Conservation (phyloP, 1,284 basidiomycete genomes). For the Tilletia indica region DNA sequence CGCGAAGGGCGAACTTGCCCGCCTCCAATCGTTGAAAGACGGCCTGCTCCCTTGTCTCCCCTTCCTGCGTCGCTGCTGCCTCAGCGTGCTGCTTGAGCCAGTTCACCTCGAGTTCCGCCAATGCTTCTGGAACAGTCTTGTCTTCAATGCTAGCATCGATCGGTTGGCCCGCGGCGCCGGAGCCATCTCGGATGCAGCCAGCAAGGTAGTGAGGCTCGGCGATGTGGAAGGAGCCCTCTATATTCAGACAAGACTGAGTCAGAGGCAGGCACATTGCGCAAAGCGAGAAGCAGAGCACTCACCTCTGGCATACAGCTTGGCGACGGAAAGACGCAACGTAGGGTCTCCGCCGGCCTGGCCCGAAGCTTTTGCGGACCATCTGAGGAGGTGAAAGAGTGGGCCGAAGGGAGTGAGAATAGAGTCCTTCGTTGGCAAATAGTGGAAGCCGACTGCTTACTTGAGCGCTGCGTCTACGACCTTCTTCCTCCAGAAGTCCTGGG, state of each 20-base stretch:
- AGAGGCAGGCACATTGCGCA: no score
- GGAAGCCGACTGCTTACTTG: conserved; percentile 30
- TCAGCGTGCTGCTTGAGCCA: conserved; percentile 37
- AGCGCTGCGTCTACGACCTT: conserved; percentile 50
- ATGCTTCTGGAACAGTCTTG: neutral
- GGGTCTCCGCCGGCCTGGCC: conserved; percentile 41
- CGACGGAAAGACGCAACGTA: conserved; percentile 40
- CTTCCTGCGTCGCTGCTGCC: conserved; percentile 26
- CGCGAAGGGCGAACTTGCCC: conserved; percentile 39
- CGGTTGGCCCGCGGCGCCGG: neutral
- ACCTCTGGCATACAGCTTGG: conserved; percentile 25
- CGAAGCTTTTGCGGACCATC: conserved; percentile 36
- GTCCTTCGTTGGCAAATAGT: neutral
- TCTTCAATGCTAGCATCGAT: neutral
- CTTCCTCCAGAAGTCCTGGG: conserved; percentile 51
- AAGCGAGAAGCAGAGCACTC: neutral
- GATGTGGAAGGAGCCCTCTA: conserved; percentile 5
- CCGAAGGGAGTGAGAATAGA: neutral
- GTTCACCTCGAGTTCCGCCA: conserved; percentile 18
- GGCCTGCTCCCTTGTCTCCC: conserved; percentile 29
- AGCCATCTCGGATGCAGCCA: neutral
- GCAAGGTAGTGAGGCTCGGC: conserved; percentile 11
- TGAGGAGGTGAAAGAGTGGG: neutral
- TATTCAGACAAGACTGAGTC: no score
- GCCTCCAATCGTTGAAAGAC: conserved; percentile 39